phyloP scores from a whole-genome alignment of 1,284 basidiomycete genomes.

The Lentinula novae-zelandiae region DNA sequence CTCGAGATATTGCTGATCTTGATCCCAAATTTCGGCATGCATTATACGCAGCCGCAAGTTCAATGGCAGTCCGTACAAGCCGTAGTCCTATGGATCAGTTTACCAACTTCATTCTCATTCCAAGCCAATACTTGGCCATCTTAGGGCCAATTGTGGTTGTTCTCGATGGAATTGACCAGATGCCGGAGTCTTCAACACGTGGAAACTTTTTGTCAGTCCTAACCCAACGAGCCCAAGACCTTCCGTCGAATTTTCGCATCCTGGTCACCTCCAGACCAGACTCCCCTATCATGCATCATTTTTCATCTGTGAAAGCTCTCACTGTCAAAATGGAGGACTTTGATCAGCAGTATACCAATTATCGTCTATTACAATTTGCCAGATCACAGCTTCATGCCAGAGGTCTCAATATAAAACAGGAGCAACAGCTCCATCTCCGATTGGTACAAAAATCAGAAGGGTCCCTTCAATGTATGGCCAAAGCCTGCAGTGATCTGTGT shows the following conservation, averaged over 20 bases:
- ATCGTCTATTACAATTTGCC: not conserved
- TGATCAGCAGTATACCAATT: not conserved
- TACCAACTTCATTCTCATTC: constrained; percentile 16
- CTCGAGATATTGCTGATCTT: constrained; percentile 14
- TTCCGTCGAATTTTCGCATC: constrained; percentile 17
- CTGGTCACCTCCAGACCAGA: constrained; percentile 18
- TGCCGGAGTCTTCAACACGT: constrained; percentile 4
- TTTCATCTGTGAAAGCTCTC: not conserved
- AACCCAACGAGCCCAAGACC: constrained; percentile 9
- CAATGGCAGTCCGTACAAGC: constrained; percentile 5
- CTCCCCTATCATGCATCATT: not conserved
- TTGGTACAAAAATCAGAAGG: not conserved
- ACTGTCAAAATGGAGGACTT: not conserved
- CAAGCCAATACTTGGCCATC: constrained; percentile 6
- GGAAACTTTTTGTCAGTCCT: constrained; percentile 17
- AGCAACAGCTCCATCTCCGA: not conserved
- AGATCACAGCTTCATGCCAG: not conserved
- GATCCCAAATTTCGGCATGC: not conserved
- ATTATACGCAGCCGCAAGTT: constrained; percentile 9
- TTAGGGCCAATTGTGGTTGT: constrained; percentile 9
- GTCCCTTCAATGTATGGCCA: not conserved
- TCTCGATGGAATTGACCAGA: constrained; percentile 20
- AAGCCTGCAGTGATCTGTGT: not conserved
- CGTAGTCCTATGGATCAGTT: constrained; percentile 16
- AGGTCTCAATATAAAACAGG: not conserved